phyloP scores from a whole-genome alignment of 805 yeast genomes.

The Cyberlindnera bimundalis region DNA sequence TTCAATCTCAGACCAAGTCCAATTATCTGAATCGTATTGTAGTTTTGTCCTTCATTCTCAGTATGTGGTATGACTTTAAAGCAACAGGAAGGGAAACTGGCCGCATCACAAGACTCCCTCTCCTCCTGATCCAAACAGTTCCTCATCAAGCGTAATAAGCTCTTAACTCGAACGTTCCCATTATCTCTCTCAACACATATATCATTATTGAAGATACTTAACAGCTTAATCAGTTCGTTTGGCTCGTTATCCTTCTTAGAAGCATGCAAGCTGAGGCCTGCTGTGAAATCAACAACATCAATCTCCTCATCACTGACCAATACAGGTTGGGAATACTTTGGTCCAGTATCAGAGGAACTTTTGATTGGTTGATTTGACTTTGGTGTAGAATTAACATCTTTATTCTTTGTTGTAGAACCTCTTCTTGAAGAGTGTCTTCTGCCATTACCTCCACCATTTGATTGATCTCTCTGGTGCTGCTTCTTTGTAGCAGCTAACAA shows the following conservation, averaged over 20 bases:
- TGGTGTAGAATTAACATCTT: not conserved
- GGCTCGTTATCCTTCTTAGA: not conserved
- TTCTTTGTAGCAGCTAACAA: constrained; percentile 6
- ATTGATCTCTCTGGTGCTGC: constrained; percentile 6
- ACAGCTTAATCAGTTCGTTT: not conserved
- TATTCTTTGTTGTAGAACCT: not conserved
- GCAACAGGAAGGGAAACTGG: constrained; percentile 4
- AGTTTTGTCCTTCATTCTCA: not conserved
- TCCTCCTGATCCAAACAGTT: not conserved
- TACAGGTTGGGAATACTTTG: too few species aligned
- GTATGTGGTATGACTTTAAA: not conserved
- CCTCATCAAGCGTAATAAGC: not conserved
- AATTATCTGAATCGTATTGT: constrained; percentile 1
- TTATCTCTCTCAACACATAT: not conserved
- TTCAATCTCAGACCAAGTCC: constrained; percentile 7
- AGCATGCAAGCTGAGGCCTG: not conserved
- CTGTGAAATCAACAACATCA: not conserved
- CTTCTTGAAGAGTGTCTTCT: not conserved
- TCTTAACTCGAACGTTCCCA: not conserved
- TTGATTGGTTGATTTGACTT: not conserved
- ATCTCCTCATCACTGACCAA: not conserved
- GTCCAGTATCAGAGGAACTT: too few species aligned
- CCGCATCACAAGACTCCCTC: not conserved
- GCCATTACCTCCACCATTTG: not conserved
- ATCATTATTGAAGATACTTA: not conserved